Base-by-base conservation (phyloP, 2,329 filamentous ascomycete genomes). In the Tolypocladium inflatum region DNA sequence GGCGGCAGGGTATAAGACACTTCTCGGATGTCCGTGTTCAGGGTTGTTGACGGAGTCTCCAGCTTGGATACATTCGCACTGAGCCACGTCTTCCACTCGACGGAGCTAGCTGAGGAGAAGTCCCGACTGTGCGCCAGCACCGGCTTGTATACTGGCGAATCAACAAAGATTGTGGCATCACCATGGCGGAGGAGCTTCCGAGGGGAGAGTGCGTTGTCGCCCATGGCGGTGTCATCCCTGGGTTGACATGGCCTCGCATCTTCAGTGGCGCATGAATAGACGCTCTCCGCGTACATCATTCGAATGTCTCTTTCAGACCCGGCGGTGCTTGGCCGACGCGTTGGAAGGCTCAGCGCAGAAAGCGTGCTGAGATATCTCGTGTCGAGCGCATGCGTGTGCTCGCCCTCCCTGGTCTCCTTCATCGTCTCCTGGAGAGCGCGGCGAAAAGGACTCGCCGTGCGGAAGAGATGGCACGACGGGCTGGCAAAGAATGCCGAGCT, bases 31-130 rank as follows among this genome's bases (percentile, higher is more conserved):
- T 58, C 61, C 9, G 54, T 30, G 26, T 59, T 64, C 21, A 58
- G 57, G 1, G 61, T 60, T 3, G 62, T 60, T 2, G 57, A 51
- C 5, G 66, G 58, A 1, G 58, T 62, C 52, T 81, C 78, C 2
- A 80, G 65, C 57, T 77, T 79, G 0, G 77, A 77, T 10, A 80
- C 74, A 48, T 82, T 78, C 2, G 78, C 74, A 10, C 80, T 80
- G 43, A 83, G 74, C 77, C 76, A 80, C 0, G 71, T 76, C 66
- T 82, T 82, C 81, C 80, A 83, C 58, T 82, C 80, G 2, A 74
- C 67, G 2, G 79, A 82, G 58, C 78, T 79, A 7, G 71, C 70
- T 1, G 73, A 73, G 1, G 76, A 79, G 3, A 66, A 62, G 1
- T 71, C 68, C n/a, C 76, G 70, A 52, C 70, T 68, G 21, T 72